Evolutionary conservation across 495 filamentous ascomycete genomes (phyloP), one percentile per base, ranked within the genome.

Genomic region (Aeminium ludgeri): DNA sequence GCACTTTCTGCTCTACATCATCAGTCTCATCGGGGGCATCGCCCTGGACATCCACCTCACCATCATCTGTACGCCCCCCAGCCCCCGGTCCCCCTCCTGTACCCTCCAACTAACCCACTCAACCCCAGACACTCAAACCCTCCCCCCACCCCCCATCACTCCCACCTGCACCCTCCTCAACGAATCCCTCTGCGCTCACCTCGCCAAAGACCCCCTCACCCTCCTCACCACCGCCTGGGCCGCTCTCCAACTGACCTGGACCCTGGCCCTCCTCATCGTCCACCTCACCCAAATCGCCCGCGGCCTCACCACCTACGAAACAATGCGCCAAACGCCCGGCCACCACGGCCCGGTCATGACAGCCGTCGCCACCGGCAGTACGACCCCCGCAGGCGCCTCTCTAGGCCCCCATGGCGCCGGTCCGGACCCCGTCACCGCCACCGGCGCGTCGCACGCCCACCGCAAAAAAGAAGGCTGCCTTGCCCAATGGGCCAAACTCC

Each of bases 291-390:
- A 96, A 54, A 74, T 97, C 30, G 77, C 84, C 1, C 74, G 85
- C 36, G 89, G 86, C 32, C 76, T 87, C 65, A 97, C 89, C 6
- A 97, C 89, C 0, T 96, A 78, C 62, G 89, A 97, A 54, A 89
- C 82, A 49, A 94, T 96, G 86, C 42, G 42, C 25, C n/a, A n/a
- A n/a, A 48, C 64, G 51, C 39, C 60, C 53, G 30, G 34, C 8
- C 43, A 43, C 15, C 60, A 74, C n/a, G 68, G 69, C 40, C 74
- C 79, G 5, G 65, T 94, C 38, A 78, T 74, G 15, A 78, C 81
- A 10, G 82, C 82, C 25, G 69, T 94, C 52, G 77, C 83, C 1
- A 78, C 86, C 0, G 78, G 78, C 3, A 68, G 73, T 30, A 74
- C 74, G 0, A 70, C 67, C 3, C 53, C 72, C 44, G 78, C 78